phyloP scores from a whole-genome alignment of 2,329 filamentous ascomycete genomes.

The Trichoderma afroharzianum region DNA sequence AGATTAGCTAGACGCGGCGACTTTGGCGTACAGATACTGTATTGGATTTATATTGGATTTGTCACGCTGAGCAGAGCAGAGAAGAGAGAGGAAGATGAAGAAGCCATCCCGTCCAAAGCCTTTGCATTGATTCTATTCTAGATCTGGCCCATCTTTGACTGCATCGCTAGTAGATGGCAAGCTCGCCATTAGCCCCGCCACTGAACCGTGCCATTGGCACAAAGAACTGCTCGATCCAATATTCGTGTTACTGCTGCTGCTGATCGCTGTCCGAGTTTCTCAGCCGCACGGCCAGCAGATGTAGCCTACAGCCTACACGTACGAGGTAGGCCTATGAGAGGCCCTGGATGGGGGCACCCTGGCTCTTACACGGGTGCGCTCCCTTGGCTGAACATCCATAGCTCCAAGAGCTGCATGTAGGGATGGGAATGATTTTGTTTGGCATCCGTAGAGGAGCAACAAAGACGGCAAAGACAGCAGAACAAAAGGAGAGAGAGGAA shows the following conservation, averaged over 20 bases:
- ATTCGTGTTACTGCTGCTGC: slow-evolving; percentile 2
- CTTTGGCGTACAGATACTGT: background rate
- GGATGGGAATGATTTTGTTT: background rate
- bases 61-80: background rate
- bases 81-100: background rate
- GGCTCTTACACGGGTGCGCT: background rate
- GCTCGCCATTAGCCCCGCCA: slow-evolving; percentile 8
- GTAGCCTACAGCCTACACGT: background rate
- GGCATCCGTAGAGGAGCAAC: background rate
- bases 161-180: slow-evolving; percentile 1
- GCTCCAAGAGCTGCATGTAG: background rate
- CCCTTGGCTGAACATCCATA: background rate
- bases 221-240: background rate
- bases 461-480: background rate
- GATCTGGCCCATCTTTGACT: slow-evolving; percentile 2
- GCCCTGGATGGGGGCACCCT: background rate
- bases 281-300: slow-evolving; percentile 10
- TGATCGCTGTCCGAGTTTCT: slow-evolving; percentile 4
- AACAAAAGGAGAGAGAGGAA: background rate
- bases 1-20: background rate
- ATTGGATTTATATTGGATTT: background rate
- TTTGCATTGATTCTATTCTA: background rate
- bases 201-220: slow-evolving; percentile 1
- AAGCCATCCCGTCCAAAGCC: background rate
- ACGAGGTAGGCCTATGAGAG: background rate